Evolutionary conservation across 352 stramenopile genomes (phyloP).

Genomic region (Pythium dissotocum): DNA sequence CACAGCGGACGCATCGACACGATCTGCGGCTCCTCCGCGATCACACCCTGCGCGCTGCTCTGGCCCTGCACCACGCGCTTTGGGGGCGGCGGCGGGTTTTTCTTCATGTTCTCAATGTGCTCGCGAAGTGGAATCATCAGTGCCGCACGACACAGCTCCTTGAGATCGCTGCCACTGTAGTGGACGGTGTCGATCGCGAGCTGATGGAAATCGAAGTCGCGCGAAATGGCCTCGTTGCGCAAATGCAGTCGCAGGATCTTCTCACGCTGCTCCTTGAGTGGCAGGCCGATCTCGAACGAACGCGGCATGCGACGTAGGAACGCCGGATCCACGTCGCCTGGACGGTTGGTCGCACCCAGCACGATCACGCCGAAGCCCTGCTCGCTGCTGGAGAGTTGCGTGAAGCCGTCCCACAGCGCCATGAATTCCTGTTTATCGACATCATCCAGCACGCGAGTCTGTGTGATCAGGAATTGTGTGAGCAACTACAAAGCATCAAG

Average conservation of each 20-base stretch:
- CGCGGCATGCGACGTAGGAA: conserved; percentile 96
- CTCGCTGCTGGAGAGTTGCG: conserved; percentile 68
- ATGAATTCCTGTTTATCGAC: conserved; percentile 90
- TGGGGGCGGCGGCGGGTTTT: conserved; percentile 34
- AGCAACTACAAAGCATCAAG: neutral
- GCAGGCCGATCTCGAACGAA: conserved; percentile 95
- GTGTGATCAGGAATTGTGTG: neutral
- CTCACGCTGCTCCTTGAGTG: conserved; percentile 80
- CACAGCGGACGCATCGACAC: conserved; percentile 66
- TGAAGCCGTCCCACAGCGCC: conserved; percentile 97
- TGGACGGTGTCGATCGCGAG: conserved; percentile 87
- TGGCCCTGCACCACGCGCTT: conserved; percentile 21
- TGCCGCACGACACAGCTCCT: conserved; percentile 85
- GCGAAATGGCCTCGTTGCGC: conserved; percentile 79
- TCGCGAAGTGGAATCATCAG: conserved; percentile 88
- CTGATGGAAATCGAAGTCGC: conserved; percentile 76
- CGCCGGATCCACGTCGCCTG: conserved; percentile 90
- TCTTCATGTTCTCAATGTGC: conserved; percentile 70
- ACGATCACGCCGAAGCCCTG: conserved; percentile 93
- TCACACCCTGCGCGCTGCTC: conserved; percentile 20
- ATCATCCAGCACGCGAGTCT: conserved; percentile 13
- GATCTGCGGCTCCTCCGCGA: conserved; percentile 32
- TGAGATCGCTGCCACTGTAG: conserved; percentile 96
- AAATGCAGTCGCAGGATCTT: conserved; percentile 95
- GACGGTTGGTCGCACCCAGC: conserved; percentile 96